Evolutionary conservation across 805 yeast genomes (phyloP).

Genomic region (Monosporozyma yasuniensis): DNA sequence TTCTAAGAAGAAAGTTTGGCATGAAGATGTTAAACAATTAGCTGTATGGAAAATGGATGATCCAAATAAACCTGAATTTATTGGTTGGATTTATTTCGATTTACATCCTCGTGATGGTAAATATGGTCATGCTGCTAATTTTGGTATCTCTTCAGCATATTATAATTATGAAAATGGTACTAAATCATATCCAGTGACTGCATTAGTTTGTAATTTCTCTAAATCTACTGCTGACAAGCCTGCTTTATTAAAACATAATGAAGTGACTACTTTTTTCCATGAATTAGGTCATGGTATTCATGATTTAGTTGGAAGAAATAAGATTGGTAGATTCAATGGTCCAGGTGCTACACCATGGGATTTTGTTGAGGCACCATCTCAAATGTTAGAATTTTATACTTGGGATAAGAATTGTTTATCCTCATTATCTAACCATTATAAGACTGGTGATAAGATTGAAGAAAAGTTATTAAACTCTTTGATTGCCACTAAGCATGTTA

Average conservation of each 20-base stretch:
- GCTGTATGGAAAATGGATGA: slow-evolving; percentile 59
- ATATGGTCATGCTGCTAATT: slow-evolving; percentile 84
- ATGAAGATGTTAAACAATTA: slow-evolving; percentile 64
- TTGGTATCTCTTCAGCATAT: slow-evolving; percentile 56
- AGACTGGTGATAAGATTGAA: slow-evolving; percentile 47
- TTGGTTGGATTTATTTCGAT: slow-evolving; percentile 75
- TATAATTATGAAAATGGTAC: slow-evolving; percentile 36
- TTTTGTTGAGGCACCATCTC: slow-evolving; percentile 88
- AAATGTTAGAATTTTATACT: slow-evolving; percentile 81
- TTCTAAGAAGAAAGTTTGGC: slow-evolving; percentile 51
- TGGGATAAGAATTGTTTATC: slow-evolving; percentile 61
- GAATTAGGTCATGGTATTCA: slow-evolving; percentile 89
- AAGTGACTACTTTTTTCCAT: slow-evolving; percentile 79
- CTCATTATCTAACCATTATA: slow-evolving; percentile 56
- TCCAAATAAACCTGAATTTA: slow-evolving; percentile 43
- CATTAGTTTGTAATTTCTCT: slow-evolving; percentile 77
- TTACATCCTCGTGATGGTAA: slow-evolving; percentile 81
- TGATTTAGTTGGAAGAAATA: slow-evolving; percentile 58
- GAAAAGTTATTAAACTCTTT: slow-evolving; percentile 50
- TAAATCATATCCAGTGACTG: slow-evolving; percentile 59
- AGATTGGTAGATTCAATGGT: slow-evolving; percentile 62
- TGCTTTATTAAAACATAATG: slow-evolving; percentile 64
- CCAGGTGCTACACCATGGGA: slow-evolving; percentile 68
- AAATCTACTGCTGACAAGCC: slow-evolving; percentile 64
- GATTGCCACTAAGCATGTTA: slow-evolving; percentile 60